A percentile compares a stretch with the other conserved stretches of the same genome.
phyloP scores from a whole-genome alignment of 305 asterid genomes.

The Striga hermonthica region DNA sequence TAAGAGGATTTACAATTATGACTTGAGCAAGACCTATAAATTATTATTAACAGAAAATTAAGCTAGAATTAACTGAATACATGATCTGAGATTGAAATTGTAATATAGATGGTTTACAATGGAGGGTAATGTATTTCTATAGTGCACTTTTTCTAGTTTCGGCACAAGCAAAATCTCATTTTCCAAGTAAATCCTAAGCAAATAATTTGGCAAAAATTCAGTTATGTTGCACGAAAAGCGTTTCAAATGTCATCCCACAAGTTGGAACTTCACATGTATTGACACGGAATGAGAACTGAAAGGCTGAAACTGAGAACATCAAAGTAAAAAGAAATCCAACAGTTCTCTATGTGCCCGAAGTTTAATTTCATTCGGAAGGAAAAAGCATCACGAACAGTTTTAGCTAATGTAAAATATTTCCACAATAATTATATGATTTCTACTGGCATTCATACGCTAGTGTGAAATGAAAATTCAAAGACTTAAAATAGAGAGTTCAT shows the following conservation, averaged over 20 bases:
- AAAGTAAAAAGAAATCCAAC: conserved; percentile 15
- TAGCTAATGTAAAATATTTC: not conserved
- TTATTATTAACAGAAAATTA: no score
- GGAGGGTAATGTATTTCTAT: not conserved
- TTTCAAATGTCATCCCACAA: conserved; percentile 7
- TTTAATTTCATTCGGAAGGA: not conserved
- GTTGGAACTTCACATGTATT: not conserved
- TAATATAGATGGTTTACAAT: no score
- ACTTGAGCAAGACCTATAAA: no score
- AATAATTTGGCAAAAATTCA: conserved; percentile 4
- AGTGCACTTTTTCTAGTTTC: not conserved
- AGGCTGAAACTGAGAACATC: conserved; percentile 9
- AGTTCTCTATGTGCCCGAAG: conserved; percentile 1
- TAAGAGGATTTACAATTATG: no score
- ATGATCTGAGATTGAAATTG: no score
- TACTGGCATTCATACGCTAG: not conserved
- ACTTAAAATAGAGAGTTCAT: not conserved
- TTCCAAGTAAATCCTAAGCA: conserved; percentile 8
- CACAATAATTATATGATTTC: conserved; percentile 3
- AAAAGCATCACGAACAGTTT: not conserved
- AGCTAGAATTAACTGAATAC: no score
- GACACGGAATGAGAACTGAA: conserved; percentile 1
- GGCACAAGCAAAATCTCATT: not conserved
- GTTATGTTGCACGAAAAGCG: conserved; percentile 3
- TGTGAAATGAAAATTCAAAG: not conserved